Conservation (phyloP, 1,284 basidiomycete genomes). For the Trametes hirsuta region DNA sequence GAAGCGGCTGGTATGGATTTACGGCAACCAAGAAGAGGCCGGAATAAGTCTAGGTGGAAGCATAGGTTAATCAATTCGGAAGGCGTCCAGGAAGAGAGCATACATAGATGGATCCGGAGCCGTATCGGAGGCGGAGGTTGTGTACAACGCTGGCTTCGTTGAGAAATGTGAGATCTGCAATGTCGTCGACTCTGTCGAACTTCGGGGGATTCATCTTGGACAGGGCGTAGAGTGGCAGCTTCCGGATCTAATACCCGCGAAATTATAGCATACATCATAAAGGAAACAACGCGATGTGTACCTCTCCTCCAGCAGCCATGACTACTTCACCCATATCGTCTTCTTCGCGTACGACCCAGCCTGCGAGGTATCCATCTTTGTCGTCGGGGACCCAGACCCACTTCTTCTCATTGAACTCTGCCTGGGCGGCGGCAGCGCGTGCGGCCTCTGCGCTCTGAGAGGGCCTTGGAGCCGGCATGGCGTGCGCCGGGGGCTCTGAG, state of each 20-base stretch:
- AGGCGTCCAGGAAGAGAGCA: not conserved
- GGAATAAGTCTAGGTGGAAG: slow-evolving; percentile 79
- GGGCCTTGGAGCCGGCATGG: slow-evolving; percentile 55
- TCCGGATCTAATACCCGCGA: slow-evolving; percentile 57
- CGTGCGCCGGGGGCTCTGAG: not conserved
- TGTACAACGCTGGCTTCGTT: slow-evolving; percentile 99
- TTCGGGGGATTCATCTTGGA: slow-evolving; percentile 99
- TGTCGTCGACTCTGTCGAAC: slow-evolving; percentile 97
- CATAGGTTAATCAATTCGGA: not conserved
- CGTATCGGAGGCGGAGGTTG: slow-evolving; percentile 91
- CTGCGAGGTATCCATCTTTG: slow-evolving; percentile 87
- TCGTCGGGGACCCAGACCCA: slow-evolving; percentile 96
- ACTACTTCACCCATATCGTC: slow-evolving; percentile 80
- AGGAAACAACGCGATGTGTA: slow-evolving; percentile 35
- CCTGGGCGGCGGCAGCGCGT: slow-evolving; percentile 83
- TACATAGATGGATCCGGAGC: slow-evolving; percentile 93
- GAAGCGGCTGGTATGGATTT: slow-evolving; percentile 94
- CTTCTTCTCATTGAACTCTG: slow-evolving; percentile 96
- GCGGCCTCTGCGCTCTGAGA: slow-evolving; percentile 75
- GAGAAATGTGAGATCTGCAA: slow-evolving; percentile 96
- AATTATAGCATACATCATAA: not conserved
- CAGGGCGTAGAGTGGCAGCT: slow-evolving; percentile 75
- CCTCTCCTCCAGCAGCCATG: slow-evolving; percentile 81
- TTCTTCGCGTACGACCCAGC: slow-evolving; percentile 87
- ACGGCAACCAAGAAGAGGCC: slow-evolving; percentile 97